Evolutionary conservation across 305 asterid genomes (phyloP), one percentile per base, ranked within the genome.

Genomic region (Plantago lanceolata): DNA sequence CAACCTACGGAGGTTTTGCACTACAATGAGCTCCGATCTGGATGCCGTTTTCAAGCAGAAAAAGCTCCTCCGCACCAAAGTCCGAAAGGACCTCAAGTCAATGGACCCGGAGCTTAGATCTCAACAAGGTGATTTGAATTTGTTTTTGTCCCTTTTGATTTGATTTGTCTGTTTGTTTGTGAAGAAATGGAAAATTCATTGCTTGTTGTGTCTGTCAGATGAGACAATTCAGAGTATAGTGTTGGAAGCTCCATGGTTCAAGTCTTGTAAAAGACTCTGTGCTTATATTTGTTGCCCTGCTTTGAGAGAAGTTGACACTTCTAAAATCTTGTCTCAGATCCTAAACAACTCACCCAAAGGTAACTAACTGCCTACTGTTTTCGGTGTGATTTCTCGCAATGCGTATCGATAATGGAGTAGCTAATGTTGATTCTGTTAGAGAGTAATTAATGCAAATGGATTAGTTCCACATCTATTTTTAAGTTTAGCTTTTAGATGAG

Each of bases 221-320:
- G 95, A 87, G 59, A 85, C 82, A 18, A 83, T 89, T 48, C 99
- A 89, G 80, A 87, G 67, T 35, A 45, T 75, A 54, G 84, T 89
- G 31, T 56, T 85, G 87, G 93, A 84, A 68, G 90, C 96, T 73
- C 94, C 97, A 14, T 89, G 99, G 99, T 93, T 89, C 78, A 89
- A 82, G 75, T 81, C 87, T 18, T 84, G 95, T 74, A 76, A 67
- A 47, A 80, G 94, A 44, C 78, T 93, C 18, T 93, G 99, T 70
- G 99, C 99, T 67, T 93, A 93, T 64, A 83, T 93, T 40, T 84
- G 92, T 47, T 89, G 94, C 59, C 77, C 86, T 68, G 83, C 94
- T 65, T 70, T 93, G 50, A 76, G 94, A 78, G 99, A 93, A 87
- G 99, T 93, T 61, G 97, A 93, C 71, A 89, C 99, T 5, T 74